Base-by-base conservation (phyloP, 805 yeast genomes). In the Saccharomycopsis vini region DNA sequence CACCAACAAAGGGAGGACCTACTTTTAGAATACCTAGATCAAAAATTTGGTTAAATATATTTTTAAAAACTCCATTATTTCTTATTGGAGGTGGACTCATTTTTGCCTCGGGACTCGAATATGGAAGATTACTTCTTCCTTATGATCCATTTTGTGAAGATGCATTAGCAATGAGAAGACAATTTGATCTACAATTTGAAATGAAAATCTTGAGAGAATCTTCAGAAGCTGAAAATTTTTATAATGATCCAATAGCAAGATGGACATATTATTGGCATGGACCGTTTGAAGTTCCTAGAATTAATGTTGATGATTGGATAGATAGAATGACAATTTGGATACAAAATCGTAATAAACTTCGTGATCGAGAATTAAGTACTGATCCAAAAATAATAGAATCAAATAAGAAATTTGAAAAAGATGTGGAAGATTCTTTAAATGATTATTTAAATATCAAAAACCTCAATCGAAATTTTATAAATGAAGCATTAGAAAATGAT, bases 141-240 rank as follows among this genome's bases (percentile, higher is more conserved):
- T 47, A 40, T 34, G 50, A 47, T 30, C 47, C 50, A 3, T 43
- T 28, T n/a, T 38, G 23, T 20, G 50, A 43, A 35, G 49, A 38
- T 5, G 49, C 49, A 3, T 15, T 18, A 9, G 15, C 9, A 5
- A 24, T 34, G 18, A 22, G 43, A 24, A 10, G 22, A 6, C 35
- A 31, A 18, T 31, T 31, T 31, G 35, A 31, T 18, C 6, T 9
- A 6, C 6, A 7, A n/a, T 6, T 31, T 6, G 20, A 6, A 18
- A 7, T 15, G 6, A n/a, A n/a, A 6, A n/a, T 7, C 12, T 7
- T 31, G 35, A 19, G n/a, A 34, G 37, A 21, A 34, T 9, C 5
- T 15, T 10, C 22, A 9, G 28, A n/a, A 6, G n/a, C 19, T 13
- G 15, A 19, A n/a, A 12, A 9, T n/a, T 12, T 9, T 21, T n/a